phyloP scores from a whole-genome alignment of 208 protist genomes.

The Trichomonas vaginalis region DNA sequence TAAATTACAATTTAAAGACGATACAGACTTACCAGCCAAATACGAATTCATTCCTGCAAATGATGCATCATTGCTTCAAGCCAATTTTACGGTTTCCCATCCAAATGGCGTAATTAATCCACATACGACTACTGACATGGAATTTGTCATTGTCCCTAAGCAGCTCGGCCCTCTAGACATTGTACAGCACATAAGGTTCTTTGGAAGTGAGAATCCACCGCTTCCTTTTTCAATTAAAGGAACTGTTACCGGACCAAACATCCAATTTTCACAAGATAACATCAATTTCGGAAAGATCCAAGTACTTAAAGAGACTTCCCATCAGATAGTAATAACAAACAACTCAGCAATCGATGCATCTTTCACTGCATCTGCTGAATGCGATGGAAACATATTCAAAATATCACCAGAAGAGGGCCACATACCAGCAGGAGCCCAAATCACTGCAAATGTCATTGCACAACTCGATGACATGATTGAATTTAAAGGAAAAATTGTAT shows the following conservation, averaged over 20 bases:
- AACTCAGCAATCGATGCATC: background rate
- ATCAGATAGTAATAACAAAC: background rate
- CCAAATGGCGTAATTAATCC: background rate
- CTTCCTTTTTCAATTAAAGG: background rate
- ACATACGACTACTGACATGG: background rate
- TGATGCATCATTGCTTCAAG: background rate
- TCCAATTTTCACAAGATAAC: background rate
- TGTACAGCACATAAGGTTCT: background rate
- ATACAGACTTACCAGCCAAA: background rate
- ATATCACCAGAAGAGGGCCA: background rate
- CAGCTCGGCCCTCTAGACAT: background rate
- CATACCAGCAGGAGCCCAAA: background rate
- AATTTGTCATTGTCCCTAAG: background rate
- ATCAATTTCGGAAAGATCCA: background rate
- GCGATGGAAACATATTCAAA: background rate
- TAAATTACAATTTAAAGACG: background rate
- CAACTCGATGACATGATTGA: background rate
- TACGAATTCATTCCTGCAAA: background rate
- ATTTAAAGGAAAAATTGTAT: background rate
- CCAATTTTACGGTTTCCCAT: background rate
- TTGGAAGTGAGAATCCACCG: background rate
- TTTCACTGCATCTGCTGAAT: background rate
- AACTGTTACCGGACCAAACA: background rate
- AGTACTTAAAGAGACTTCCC: background rate
- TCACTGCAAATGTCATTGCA: background rate